These are phyloP conservation scores for Biscutella auriculata DNA, from an alignment of 441 rosid genomes.

Conservation along the genomic window DNA sequence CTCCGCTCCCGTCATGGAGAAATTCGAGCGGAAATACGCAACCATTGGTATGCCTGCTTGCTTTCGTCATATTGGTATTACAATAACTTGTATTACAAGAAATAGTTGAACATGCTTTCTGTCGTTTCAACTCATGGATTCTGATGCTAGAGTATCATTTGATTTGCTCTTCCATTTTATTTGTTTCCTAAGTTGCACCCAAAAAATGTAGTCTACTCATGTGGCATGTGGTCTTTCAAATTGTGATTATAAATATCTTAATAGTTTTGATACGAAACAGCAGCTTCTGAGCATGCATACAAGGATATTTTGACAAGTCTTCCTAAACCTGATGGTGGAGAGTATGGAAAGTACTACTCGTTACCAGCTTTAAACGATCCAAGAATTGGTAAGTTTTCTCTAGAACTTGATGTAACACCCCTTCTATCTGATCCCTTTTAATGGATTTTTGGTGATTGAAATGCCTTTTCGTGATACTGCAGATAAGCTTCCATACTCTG, in stretches of 20 bases:
- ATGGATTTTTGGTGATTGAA: neutral
- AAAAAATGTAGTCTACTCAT: neutral
- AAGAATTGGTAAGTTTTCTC: conserved; percentile 30
- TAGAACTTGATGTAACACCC: neutral
- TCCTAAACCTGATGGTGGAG: conserved; percentile 31
- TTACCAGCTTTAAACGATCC: conserved; percentile 37
- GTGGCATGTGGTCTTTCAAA: neutral
- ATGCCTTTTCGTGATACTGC: conserved; percentile 4
- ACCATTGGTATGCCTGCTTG: conserved; percentile 30
- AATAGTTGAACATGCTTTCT: no score
- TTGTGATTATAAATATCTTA: neutral
- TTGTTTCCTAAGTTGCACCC: neutral
- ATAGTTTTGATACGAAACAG: neutral
- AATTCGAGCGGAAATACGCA: conserved; percentile 35
- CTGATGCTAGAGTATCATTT: neutral
- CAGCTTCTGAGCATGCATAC: conserved; percentile 47
- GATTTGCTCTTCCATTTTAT: neutral
- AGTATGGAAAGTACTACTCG: conserved; percentile 39
- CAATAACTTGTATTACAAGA: conserved; percentile 14
- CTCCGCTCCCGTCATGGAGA: conserved; percentile 28
- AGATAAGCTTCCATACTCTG: conserved; percentile 48
- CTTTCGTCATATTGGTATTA: neutral
- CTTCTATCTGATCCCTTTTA: neutral
- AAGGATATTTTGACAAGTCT: conserved; percentile 34
- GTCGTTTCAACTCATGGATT: neutral